Base-by-base conservation (phyloP, 2,329 filamentous ascomycete genomes). In the Trichoderma sp. region DNA sequence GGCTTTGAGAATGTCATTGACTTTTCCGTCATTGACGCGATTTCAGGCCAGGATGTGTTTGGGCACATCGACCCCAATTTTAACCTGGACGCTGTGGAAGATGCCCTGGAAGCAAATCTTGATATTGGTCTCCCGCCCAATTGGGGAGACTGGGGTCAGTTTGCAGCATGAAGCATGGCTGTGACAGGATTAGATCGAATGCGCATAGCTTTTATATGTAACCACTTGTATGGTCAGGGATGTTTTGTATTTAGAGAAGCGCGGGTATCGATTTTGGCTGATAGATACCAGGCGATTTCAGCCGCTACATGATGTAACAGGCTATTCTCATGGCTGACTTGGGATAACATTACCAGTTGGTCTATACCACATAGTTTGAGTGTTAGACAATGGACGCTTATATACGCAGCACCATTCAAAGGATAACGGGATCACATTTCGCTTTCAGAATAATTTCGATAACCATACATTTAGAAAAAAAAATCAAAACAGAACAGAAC, bases 11-110 rank as follows among this genome's bases (percentile, higher is more conserved):
- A 82, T 21, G 76, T 80, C 2, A 81, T 86, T 6, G 86, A 88
- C 75, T 85, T 86, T 71, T 85, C 84, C 0, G 78, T 86, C 16
- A 82, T 87, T 4, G 85, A 87, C 56, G 82, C 85, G 3, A 81
- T 86, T 31, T 86, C 86, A 1, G 87, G 88, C 1, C 82, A 89
- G n/a, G 88, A 90, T 62, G 83, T 90, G 1, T 90, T 90, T 77
- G 87, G 87, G 3, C 86, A 89, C 60, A 89, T 90, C 31, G 89
- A 89, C 66, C 88, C 88, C 3, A 88, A 82, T 66, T 90, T 90
- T 77, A 85, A 90, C 67, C 78, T 90, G 1, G 85, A 85, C 29
- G 88, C 88, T 0, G 87, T 90, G 29, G 88, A 90, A 77, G 88
- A 89, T 21, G 88, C 87, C 0, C 81, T 90, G 0, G 88, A 89